Percentiles rank a stretch among this genome's conserved stretches.
Evolutionary conservation across 768 basidiomycete species (phyloP).

Genomic region (Phaeotremella fagi): DNA sequence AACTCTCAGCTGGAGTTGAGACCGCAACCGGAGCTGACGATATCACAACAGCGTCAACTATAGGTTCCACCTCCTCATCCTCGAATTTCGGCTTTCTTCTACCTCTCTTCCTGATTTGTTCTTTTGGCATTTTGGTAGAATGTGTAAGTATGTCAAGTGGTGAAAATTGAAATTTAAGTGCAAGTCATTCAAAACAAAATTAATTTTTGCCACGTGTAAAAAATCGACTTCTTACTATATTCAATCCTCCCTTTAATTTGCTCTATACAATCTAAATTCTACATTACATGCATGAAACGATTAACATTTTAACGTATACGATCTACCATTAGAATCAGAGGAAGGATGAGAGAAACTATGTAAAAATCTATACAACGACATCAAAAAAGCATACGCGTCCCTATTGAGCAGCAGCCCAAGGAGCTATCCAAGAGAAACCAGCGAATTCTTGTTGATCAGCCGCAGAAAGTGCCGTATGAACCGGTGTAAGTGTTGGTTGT

Average conservation of each 20-base stretch:
- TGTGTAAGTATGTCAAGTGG: background rate
- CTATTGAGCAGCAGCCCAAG: conserved; percentile 24
- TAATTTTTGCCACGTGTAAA: too few relatives aligned
- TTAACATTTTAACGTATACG: too few relatives aligned
- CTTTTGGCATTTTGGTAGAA: conserved; percentile 43
- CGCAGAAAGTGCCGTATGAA: conserved; percentile 83
- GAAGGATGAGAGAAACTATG: too few relatives aligned
- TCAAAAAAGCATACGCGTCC: too few relatives aligned
- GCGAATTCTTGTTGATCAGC: conserved; percentile 94
- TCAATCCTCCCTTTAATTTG: too few relatives aligned
- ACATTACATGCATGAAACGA: too few relatives aligned
- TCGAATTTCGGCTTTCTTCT: conserved; percentile 37
- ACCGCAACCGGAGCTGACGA: background rate
- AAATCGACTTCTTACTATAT: too few relatives aligned
- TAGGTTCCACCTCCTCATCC: background rate
- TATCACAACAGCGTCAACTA: background rate
- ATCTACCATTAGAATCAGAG: too few relatives aligned
- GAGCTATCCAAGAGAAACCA: conserved; percentile 77
- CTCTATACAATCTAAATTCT: too few relatives aligned
- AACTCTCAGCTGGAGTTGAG: background rate
- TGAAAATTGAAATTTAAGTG: too few relatives aligned
- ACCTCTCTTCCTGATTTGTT: conserved; percentile 45
- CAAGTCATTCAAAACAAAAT: too few relatives aligned
- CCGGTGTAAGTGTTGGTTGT: conserved; percentile 94
- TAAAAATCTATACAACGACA: too few relatives aligned